Conservation (phyloP, 192 early-diverging fungal species). For the Coemansia sp. region DNA sequence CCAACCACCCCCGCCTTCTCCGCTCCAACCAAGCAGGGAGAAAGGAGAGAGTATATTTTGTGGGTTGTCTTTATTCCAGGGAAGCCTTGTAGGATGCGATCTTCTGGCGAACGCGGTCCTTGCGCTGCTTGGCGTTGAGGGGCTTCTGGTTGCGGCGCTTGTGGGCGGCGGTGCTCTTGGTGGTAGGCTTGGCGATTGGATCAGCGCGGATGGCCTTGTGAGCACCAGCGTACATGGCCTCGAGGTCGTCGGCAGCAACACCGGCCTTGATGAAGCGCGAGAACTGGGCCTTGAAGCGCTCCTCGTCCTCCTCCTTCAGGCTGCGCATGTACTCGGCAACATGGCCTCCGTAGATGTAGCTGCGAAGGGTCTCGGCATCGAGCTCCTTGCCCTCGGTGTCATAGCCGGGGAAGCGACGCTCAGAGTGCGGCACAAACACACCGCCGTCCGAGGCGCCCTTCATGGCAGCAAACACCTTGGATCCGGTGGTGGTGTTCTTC, state of each 20-base stretch:
- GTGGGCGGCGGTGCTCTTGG: conserved; percentile 73
- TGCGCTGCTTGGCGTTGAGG: conserved; percentile 89
- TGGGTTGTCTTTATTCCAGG: conserved; percentile 19
- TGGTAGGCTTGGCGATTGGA: conserved; percentile 70
- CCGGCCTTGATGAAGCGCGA: conserved; percentile 88
- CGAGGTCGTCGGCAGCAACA: conserved; percentile 84
- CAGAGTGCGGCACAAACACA: conserved; percentile 92
- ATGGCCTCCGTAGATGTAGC: conserved; percentile 98
- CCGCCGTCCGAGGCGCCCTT: conserved; percentile 99
- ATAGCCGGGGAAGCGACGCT: conserved; percentile 97
- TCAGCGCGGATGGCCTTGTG: conserved; percentile 94
- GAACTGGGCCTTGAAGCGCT: conserved; percentile 96
- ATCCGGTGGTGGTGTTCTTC: conserved; percentile 95
- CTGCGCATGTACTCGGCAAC: conserved; percentile 97
- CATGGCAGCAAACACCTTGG: conserved; percentile 94
- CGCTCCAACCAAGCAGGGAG: not conserved
- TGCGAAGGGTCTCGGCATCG: conserved; percentile 89
- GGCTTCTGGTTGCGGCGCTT: conserved; percentile 63
- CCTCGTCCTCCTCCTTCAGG: conserved; percentile 99
- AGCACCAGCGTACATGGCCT: conserved; percentile 91
- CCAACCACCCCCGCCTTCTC: not conserved
- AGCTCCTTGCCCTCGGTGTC: conserved; percentile 83
- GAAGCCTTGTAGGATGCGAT: conserved; percentile 69
- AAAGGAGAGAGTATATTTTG: not conserved
- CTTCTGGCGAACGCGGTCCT: conserved; percentile 89